Evolutionary conservation across 2,329 filamentous ascomycete species (phyloP).

Genomic region (Aspergillus melleus): DNA sequence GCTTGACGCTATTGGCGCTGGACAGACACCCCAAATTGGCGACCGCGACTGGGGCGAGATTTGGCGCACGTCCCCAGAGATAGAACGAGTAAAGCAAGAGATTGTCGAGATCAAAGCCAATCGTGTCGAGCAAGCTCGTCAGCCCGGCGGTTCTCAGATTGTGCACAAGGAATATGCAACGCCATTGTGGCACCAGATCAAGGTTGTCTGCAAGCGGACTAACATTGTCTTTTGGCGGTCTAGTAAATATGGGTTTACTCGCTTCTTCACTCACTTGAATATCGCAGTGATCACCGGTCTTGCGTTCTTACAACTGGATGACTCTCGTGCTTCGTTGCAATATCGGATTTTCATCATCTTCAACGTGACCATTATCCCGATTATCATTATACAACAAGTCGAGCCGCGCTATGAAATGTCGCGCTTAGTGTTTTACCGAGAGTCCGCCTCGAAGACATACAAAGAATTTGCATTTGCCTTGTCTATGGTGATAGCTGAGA

Average conservation of each 20-base stretch:
- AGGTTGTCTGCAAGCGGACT: conserved; percentile 69
- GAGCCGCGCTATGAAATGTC: conserved; percentile 81
- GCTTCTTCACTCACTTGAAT: conserved; percentile 79
- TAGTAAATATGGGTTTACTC: conserved; percentile 85
- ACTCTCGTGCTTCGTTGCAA: conserved; percentile 74
- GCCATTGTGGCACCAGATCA: conserved; percentile 75
- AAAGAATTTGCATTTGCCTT: conserved; percentile 74
- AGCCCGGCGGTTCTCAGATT: conserved; percentile 38
- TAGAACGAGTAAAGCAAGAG: conserved; percentile 64
- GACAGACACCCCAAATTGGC: conserved; percentile 69
- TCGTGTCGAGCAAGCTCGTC: conserved; percentile 51
- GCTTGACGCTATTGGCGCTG: conserved; percentile 68
- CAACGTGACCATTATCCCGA: conserved; percentile 78
- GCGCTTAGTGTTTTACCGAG: conserved; percentile 80
- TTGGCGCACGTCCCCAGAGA: conserved; percentile 72
- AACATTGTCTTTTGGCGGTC: conserved; percentile 81
- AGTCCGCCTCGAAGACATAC: conserved; percentile 85
- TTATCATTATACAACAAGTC: conserved; percentile 79
- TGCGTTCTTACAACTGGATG: conserved; percentile 74
- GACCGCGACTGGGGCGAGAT: conserved; percentile 77
- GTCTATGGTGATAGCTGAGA: conserved; percentile 77
- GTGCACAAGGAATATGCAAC: conserved; percentile 79
- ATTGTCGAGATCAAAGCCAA: conserved; percentile 67
- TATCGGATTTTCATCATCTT: conserved; percentile 89
- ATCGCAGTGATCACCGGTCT: conserved; percentile 78